Conservation (phyloP, 192 early-diverging fungal species). For the Podila horticola region DNA sequence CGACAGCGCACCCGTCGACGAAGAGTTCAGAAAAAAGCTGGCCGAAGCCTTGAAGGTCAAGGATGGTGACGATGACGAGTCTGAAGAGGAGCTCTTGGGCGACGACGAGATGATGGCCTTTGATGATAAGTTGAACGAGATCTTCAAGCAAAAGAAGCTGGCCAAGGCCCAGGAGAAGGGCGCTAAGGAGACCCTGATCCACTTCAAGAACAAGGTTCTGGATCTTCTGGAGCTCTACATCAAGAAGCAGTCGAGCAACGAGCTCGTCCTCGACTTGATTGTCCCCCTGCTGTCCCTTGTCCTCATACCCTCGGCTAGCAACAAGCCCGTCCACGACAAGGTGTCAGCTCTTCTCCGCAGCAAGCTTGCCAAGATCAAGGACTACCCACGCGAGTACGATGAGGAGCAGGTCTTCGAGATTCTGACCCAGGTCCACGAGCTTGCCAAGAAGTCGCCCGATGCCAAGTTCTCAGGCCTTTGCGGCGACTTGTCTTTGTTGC, state of each 20-base stretch:
- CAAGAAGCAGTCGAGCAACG: slow-evolving; percentile 69
- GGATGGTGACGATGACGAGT: slow-evolving; percentile 66
- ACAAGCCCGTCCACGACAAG: slow-evolving; percentile 77
- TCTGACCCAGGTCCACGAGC: slow-evolving; percentile 74
- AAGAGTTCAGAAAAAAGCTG: slow-evolving; percentile 79
- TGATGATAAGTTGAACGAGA: slow-evolving; percentile 93
- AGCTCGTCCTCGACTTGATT: slow-evolving; percentile 78
- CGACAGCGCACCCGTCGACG: slow-evolving; percentile 67
- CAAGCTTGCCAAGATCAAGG: slow-evolving; percentile 70
- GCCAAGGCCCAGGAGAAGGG: slow-evolving; percentile 85
- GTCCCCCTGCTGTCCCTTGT: slow-evolving; percentile 75
- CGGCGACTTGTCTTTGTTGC: slow-evolving; percentile 64
- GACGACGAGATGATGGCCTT: slow-evolving; percentile 92
- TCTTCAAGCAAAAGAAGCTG: slow-evolving; percentile 87
- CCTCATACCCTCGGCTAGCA: slow-evolving; percentile 62
- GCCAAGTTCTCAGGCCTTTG: slow-evolving; percentile 63
- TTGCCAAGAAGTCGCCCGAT: slow-evolving; percentile 71
- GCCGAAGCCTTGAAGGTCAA: slow-evolving; percentile 73
- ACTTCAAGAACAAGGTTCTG: slow-evolving; percentile 92
- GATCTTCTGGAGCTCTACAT: slow-evolving; percentile 86
- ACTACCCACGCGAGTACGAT: slow-evolving; percentile 67
- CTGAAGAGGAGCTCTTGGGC: slow-evolving; percentile 67
- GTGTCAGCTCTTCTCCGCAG: slow-evolving; percentile 69
- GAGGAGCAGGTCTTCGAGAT: slow-evolving; percentile 66
- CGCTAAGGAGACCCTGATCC: slow-evolving; percentile 78